These are phyloP conservation scores for Beauveria asiatica DNA, from an alignment of 2,329 filamentous ascomycete genomes.

Conservation along the genomic window DNA sequence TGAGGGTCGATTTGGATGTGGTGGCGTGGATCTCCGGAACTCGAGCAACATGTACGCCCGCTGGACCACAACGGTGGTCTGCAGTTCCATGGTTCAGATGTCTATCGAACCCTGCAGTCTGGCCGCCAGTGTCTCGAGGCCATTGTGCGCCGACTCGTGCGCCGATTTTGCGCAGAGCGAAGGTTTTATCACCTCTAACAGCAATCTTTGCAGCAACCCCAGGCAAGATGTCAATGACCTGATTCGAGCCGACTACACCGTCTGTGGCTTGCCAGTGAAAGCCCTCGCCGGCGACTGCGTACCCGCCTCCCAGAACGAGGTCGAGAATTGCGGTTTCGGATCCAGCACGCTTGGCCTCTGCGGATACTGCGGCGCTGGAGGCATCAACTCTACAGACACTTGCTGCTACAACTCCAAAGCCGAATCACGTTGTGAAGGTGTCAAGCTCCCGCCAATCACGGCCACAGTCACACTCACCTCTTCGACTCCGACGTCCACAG, in stretches of 20 bases:
- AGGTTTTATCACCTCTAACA: conserved; percentile 70
- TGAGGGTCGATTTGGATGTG: conserved; percentile 70
- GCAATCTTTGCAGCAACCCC: conserved; percentile 60
- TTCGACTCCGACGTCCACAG: conserved; percentile 22
- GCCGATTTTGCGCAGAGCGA: conserved; percentile 83
- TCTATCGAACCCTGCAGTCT: conserved; percentile 64
- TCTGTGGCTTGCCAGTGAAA: conserved; percentile 74
- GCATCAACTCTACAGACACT: conserved; percentile 86
- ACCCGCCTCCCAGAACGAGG: conserved; percentile 68
- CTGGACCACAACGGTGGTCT: conserved; percentile 85
- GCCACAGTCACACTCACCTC: conserved; percentile 55
- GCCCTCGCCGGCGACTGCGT: conserved; percentile 73
- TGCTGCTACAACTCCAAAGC: conserved; percentile 82
- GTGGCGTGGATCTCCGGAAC: conserved; percentile 66
- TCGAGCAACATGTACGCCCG: conserved; percentile 80
- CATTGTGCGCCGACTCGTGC: conserved; percentile 85
- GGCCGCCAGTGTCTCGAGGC: conserved; percentile 53
- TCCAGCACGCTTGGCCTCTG: conserved; percentile 69
- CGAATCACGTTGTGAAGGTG: conserved; percentile 62
- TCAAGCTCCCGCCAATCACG: conserved; percentile 70
- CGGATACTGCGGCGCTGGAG: conserved; percentile 74
- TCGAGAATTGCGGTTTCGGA: conserved; percentile 76
- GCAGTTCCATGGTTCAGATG: conserved; percentile 89
- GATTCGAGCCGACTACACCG: conserved; percentile 86
- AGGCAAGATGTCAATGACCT: conserved; percentile 59